Conservation (phyloP, 1,284 basidiomycete genomes). For the Puccinia sorghi region DNA sequence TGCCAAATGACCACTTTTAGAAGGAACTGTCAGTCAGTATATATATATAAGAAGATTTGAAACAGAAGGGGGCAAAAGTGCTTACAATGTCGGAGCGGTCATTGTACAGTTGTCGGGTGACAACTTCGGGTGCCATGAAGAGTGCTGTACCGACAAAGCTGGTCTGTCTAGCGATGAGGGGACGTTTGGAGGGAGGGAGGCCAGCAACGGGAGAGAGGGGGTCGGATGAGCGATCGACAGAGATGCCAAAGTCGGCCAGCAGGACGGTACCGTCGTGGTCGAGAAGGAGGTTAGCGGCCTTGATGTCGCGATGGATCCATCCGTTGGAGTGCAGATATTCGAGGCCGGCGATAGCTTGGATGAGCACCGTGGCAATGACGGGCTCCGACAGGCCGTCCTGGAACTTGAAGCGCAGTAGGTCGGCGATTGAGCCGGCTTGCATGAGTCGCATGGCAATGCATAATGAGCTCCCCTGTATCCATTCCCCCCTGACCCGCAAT, state of each 20-base stretch:
- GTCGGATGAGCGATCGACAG: conserved; percentile 64
- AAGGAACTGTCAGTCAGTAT: too few relatives aligned
- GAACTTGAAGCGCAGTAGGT: conserved; percentile 80
- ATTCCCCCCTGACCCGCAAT: conserved; percentile 80
- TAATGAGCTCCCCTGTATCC: conserved; percentile 79
- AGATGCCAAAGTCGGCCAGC: conserved; percentile 82
- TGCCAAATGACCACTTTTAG: conserved; percentile 30
- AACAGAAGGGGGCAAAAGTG: background rate
- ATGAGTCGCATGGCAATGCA: conserved; percentile 84
- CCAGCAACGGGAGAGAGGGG: conserved; percentile 55
- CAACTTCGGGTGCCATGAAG: conserved; percentile 92
- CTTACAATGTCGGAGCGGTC: conserved; percentile 61
- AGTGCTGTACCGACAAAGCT: conserved; percentile 89
- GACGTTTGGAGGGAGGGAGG: background rate
- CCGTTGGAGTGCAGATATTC: conserved; percentile 86
- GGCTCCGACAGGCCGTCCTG: conserved; percentile 83
- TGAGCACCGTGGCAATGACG: conserved; percentile 76
- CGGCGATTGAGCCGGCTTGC: conserved; percentile 80
- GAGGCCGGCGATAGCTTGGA: conserved; percentile 77
- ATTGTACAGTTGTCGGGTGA: conserved; percentile 79
- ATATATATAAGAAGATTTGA: too few relatives aligned
- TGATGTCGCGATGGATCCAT: conserved; percentile 84
- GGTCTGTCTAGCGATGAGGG: conserved; percentile 55
- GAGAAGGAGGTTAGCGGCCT: conserved; percentile 78
- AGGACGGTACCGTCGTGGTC: conserved; percentile 72